Conservation (phyloP, 2,329 filamentous ascomycete genomes). For the Sordariomycetes sp. region DNA sequence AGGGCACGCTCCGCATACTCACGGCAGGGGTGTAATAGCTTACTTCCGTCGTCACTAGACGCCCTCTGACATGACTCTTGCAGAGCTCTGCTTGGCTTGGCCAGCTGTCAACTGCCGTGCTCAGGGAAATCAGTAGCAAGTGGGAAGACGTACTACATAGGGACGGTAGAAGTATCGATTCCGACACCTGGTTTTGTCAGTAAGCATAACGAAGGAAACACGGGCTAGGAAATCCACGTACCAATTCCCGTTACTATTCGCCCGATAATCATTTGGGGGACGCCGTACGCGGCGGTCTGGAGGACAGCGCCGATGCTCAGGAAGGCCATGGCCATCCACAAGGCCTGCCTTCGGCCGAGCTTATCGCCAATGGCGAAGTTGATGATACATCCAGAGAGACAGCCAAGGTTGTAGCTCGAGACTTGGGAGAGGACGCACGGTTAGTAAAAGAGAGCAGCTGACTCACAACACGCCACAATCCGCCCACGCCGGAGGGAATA, state of each 20-base stretch:
- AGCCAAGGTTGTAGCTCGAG: conserved; percentile 1
- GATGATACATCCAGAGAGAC: conserved; percentile 2
- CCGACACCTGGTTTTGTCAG: conserved; percentile 20
- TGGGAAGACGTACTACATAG: conserved; percentile 26
- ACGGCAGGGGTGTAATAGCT: too few species aligned
- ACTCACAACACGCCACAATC: too few species aligned
- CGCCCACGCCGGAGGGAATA: too few species aligned
- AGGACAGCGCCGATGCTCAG: conserved; percentile 46
- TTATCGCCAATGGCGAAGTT: conserved; percentile 42
- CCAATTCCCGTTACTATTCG: conserved; percentile 45
- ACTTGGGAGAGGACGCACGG: conserved; percentile 19
- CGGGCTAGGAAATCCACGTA: conserved; percentile 22
- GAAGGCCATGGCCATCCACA: conserved; percentile 48
- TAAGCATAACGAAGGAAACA: background rate
- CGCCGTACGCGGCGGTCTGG: conserved; percentile 44
- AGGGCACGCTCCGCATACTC: too few species aligned
- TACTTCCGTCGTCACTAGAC: conserved; percentile 38
- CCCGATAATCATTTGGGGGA: conserved; percentile 39
- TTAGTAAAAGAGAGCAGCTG: conserved; percentile 15
- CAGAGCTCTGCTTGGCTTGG: conserved; percentile 32
- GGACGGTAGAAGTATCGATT: conserved; percentile 39
- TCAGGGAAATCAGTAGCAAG: background rate
- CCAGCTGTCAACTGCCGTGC: background rate
- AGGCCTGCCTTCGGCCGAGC: conserved; percentile 47
- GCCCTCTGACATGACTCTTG: conserved; percentile 41